A percentile compares a stretch with the other conserved stretches of the same genome.
Evolutionary conservation across 2,329 filamentous ascomycete species (phyloP).

Genomic region (Pezicula radicicola): DNA sequence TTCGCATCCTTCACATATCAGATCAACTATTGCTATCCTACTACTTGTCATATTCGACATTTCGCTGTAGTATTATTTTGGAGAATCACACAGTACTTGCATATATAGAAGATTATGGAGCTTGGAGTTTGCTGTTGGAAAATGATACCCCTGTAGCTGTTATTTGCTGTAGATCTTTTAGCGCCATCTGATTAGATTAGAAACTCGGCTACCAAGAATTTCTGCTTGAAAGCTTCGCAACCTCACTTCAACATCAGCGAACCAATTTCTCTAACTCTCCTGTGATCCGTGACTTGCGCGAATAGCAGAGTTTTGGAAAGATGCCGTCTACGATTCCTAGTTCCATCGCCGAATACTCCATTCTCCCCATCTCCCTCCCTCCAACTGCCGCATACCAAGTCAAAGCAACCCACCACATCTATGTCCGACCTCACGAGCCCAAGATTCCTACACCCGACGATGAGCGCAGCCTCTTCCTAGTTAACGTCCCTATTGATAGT

Average conservation of each 20-base stretch:
- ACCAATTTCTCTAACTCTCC: background rate
- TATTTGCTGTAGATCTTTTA: slow-evolving; percentile 4
- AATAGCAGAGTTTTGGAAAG: background rate
- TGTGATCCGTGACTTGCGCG: background rate
- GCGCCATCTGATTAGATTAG: slow-evolving; percentile 24
- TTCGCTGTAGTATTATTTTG: background rate
- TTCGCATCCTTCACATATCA: background rate
- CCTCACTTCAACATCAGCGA: slow-evolving; percentile 4
- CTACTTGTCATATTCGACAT: background rate
- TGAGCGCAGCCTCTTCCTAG: slow-evolving; percentile 80
- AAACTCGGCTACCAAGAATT: slow-evolving; percentile 15
- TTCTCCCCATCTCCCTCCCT: slow-evolving; percentile 27
- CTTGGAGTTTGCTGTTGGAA: slow-evolving; percentile 17
- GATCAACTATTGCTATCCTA: too few relatives aligned
- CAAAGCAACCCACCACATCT: slow-evolving; percentile 74
- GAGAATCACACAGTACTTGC: slow-evolving; percentile 1
- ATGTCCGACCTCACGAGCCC: slow-evolving; percentile 79
- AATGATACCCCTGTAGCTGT: slow-evolving; percentile 9
- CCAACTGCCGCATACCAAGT: slow-evolving; percentile 56
- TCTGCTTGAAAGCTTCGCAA: slow-evolving; percentile 12
- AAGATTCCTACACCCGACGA: slow-evolving; percentile 73
- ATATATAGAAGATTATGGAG: slow-evolving; percentile 5
- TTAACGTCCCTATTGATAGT: slow-evolving; percentile 83
- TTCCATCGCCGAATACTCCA: slow-evolving; percentile 23
- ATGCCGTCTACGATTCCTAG: slow-evolving; percentile 1